Percentiles rank a stretch among this genome's conserved stretches.
phyloP scores from a whole-genome alignment of 1,284 basidiomycete species.

The Uromyces viciae-fabae region DNA sequence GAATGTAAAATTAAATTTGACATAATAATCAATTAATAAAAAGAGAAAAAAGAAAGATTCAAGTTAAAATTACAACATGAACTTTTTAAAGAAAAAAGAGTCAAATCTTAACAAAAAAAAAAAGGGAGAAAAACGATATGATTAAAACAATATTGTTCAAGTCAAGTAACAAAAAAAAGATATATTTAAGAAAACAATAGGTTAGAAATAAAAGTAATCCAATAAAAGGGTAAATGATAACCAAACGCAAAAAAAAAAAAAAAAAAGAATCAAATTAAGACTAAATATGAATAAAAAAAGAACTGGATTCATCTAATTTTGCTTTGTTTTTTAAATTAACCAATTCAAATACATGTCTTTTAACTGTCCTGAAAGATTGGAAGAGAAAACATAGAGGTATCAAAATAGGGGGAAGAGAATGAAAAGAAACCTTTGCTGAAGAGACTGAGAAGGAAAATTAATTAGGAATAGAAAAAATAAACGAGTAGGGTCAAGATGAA shows the following conservation, averaged over 20 bases:
- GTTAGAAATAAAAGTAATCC: not conserved
- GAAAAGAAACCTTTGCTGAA: not conserved
- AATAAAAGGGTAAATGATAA: not conserved
- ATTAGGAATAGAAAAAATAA: not conserved
- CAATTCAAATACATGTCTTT: no score
- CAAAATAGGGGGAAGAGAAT: not conserved
- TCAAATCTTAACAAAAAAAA: not conserved
- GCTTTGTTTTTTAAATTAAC: no score
- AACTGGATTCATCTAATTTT: no score
- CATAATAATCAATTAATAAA: not conserved
- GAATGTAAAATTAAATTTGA: not conserved
- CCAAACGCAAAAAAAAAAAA: not conserved
- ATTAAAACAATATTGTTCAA: not conserved
- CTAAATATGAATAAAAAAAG: not conserved
- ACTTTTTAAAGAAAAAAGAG: not conserved
- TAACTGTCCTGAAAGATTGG: no score
- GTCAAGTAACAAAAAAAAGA: not conserved
- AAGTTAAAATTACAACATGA: not conserved
- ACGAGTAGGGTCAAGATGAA: not conserved
- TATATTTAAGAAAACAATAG: not conserved
- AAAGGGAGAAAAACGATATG: not conserved
- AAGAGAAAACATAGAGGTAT: not conserved
- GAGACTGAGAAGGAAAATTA: not conserved
- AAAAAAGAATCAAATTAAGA: not conserved
- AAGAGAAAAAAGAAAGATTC: not conserved